Evolutionary conservation across 2,329 filamentous ascomycete genomes (phyloP), one percentile per base, ranked within the genome.

Genomic region (Harringtonia aguacate): DNA sequence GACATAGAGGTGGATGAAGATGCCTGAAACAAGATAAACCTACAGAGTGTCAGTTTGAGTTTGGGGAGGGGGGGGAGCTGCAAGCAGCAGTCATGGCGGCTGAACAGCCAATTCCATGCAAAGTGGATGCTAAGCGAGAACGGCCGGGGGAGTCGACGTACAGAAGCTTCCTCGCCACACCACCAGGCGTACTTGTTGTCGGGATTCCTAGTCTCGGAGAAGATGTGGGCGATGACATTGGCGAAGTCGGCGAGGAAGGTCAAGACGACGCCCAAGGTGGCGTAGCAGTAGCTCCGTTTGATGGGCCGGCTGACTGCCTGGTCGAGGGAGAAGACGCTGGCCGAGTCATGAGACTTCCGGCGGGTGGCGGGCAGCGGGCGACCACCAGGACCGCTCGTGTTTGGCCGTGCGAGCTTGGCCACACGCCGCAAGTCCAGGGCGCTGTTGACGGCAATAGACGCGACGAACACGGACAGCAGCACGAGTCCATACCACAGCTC

Each of bases 301-400:
- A 79, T 71, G 38, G 71, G 67, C n/a, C 68, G 73, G 48, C 80
- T 81, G 60, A 87, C 79, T 52, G 78, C 72, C 24, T 31, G 15
- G 8, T 51, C 44, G 21, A 39, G 30, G 3, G 43, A 33, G 22
- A 44, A 48, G 17, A 36, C 30, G n/a, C 29, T 41, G 10, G 37
- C 24, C 2, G 47, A 43, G 14, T 50, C 47, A 15, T 73, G 60
- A 64, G 69, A 65, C 59, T 67, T 68, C 46, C 68, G 77, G 58
- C 79, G 84, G 47, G 71, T 75, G 40, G 69, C 59, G n/a, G 87
- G 88, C 43, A 95, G 69, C 29, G 87, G 87, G 61, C 94, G 89
- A 52, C 89, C 90, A 45, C 86, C 89, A 1, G 89, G 88, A n/a
- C 89, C 89, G 43, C 73, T 79, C 51, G 75, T 62, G 28, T 62